A percentile compares a stretch with the other conserved stretches of the same genome.
phyloP scores from a whole-genome alignment of 805 yeast genomes.

The Clavispora santaluciae region DNA sequence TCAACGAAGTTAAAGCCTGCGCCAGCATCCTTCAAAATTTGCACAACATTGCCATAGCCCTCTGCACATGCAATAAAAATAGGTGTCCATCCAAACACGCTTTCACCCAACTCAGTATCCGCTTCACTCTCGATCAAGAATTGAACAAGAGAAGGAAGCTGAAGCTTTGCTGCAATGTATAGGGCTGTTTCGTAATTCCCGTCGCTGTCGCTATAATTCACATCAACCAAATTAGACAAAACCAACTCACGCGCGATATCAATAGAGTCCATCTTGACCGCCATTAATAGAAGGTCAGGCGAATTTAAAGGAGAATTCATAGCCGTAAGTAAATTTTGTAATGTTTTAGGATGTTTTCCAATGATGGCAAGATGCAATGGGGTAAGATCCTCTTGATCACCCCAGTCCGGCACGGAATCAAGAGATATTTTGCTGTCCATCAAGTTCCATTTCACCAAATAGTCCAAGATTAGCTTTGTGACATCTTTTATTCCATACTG shows the following conservation, averaged over 20 bases:
- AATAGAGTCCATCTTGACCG: constrained; percentile 60
- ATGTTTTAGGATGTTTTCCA: constrained; percentile 78
- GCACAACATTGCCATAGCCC: constrained; percentile 59
- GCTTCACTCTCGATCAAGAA: constrained; percentile 58
- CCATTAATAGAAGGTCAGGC: constrained; percentile 58
- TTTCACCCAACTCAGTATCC: constrained; percentile 69
- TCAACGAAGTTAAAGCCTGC: constrained; percentile 59
- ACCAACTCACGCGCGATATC: constrained; percentile 52
- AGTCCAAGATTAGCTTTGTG: constrained; percentile 51
- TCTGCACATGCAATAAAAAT: constrained; percentile 86
- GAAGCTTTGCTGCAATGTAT: constrained; percentile 71
- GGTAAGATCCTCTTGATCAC: constrained; percentile 71
- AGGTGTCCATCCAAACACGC: constrained; percentile 91
- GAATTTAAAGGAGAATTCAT: constrained; percentile 38
- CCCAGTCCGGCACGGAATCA: constrained; percentile 59
- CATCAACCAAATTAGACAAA: constrained; percentile 52
- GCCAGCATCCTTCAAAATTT: constrained; percentile 46
- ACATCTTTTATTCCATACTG: constrained; percentile 76
- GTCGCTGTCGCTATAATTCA: constrained; percentile 57
- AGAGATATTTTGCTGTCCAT: constrained; percentile 45
- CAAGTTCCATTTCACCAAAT: constrained; percentile 55
- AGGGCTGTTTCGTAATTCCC: constrained; percentile 70
- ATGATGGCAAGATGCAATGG: constrained; percentile 81
- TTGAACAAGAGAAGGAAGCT: constrained; percentile 48
- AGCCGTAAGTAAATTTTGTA: constrained; percentile 50